phyloP scores from a whole-genome alignment of 192 early-diverging fungal species.

The Diversispora epigaea region DNA sequence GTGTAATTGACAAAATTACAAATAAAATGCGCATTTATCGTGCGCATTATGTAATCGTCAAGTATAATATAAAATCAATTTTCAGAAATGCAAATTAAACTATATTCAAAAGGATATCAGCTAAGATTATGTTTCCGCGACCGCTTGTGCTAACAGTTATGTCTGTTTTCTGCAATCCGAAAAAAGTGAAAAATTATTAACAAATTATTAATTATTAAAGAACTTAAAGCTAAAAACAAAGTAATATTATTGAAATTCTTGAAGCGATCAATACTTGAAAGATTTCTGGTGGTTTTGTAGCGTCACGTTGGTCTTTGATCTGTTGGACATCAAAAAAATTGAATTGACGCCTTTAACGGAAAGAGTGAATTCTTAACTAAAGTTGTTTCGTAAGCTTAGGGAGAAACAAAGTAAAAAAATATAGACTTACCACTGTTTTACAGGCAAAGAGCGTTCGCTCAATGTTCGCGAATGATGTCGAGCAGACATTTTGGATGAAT shows the following conservation, averaged over 20 bases:
- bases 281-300: conserved; percentile 51
- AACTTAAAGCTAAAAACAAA: not conserved
- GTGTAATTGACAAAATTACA: conserved; percentile 32
- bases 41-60: not conserved
- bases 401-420: not conserved
- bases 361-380: not conserved
- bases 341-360: conserved; percentile 60
- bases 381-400: not conserved
- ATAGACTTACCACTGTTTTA: conserved; percentile 11
- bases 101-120: conserved; percentile 40
- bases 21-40: not conserved
- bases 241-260: conserved; percentile 13
- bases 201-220: not conserved
- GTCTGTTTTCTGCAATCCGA: conserved; percentile 42
- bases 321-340: conserved; percentile 70
- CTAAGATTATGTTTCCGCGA: conserved; percentile 54
- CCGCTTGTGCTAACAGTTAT: conserved; percentile 48
- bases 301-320: conserved; percentile 59
- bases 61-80: conserved; percentile 9
- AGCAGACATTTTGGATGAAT: no score
- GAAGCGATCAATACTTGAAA: conserved; percentile 51
- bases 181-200: not conserved
- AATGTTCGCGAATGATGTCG: no score
- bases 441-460: not conserved
- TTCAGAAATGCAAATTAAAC: not conserved